phyloP scores from a whole-genome alignment of 2,329 filamentous ascomycete genomes.

The Cercospora zeina region DNA sequence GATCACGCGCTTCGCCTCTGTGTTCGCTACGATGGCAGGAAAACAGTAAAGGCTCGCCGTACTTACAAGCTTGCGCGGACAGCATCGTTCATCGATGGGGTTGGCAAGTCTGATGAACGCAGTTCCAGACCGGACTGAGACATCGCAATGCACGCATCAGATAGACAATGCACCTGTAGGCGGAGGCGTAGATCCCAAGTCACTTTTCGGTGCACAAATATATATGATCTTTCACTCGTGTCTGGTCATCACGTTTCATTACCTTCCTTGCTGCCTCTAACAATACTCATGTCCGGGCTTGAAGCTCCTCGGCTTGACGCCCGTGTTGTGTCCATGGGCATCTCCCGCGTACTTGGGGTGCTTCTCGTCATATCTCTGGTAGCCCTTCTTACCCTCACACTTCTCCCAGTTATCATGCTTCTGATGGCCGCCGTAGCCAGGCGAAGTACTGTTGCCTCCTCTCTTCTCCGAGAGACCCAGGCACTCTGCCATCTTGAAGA shows the following conservation, averaged over 20 bases:
- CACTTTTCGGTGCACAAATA: not conserved
- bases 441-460: slow-evolving; percentile 11
- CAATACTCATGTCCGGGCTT: slow-evolving; percentile 15
- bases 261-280: not conserved
- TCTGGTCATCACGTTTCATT: slow-evolving; percentile 13
- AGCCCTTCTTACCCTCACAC: slow-evolving; percentile 21
- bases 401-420: slow-evolving; percentile 29
- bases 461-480: slow-evolving; percentile 53
- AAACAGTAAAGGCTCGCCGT: slow-evolving; percentile 24
- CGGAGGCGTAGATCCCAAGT: not conserved
- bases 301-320: slow-evolving; percentile 22
- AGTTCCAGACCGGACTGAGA: too few species aligned
- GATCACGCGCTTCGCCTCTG: slow-evolving; percentile 10
- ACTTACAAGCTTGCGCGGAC: slow-evolving; percentile 30
- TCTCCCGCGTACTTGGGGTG: slow-evolving; percentile 29
- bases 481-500: slow-evolving; percentile 71
- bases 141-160: too few species aligned
- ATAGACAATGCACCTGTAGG: not conserved
- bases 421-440: slow-evolving; percentile 23
- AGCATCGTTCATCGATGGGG: slow-evolving; percentile 29
- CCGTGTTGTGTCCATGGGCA: slow-evolving; percentile 21
- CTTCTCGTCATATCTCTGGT: slow-evolving; percentile 27
- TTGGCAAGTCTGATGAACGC: slow-evolving; percentile 5
- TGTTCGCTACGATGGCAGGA: slow-evolving; percentile 28
- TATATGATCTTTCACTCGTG: slow-evolving; percentile 2